Percentiles rank a stretch among this genome's conserved stretches.
phyloP scores from a whole-genome alignment of 176 grass and related monocot species.

The Phoenix roebelenii region DNA sequence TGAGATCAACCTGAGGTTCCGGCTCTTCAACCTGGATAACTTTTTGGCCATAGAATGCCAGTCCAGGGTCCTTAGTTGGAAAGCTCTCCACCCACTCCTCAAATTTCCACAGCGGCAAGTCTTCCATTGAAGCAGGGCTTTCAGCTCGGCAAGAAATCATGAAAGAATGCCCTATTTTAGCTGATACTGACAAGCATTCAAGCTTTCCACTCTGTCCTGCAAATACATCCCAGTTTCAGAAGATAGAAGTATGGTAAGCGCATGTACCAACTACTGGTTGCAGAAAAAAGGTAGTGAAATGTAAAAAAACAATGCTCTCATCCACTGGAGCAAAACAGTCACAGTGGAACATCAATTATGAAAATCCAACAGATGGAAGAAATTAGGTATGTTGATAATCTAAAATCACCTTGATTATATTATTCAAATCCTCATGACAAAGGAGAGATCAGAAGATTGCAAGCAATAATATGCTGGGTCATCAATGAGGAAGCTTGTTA shows the following conservation, averaged over 20 bases:
- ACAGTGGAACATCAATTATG: background rate
- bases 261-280: too few species aligned
- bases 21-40: constrained; percentile 80
- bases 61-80: constrained; percentile 54
- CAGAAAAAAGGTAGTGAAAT: too few species aligned
- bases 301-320: too few species aligned
- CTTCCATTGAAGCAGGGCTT: constrained; percentile 94
- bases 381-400: too few species aligned
- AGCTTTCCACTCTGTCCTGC: constrained; percentile 96
- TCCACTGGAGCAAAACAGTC: too few species aligned
- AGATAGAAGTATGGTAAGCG: background rate
- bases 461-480: too few species aligned
- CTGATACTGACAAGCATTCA: constrained; percentile 74
- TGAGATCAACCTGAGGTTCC: constrained; percentile 67
- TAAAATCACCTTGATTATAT: too few species aligned
- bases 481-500: too few species aligned
- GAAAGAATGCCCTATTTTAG: constrained; percentile 61
- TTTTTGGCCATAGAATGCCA: constrained; percentile 67
- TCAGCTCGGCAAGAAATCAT: constrained; percentile 69
- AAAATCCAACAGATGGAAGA: background rate
- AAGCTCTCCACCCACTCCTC: constrained; percentile 59
- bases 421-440: too few species aligned
- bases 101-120: constrained; percentile 75
- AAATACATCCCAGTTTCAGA: constrained; percentile 17
- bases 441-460: too few species aligned